A percentile compares a stretch with the other conserved stretches of the same genome.
Evolutionary conservation across 2,329 filamentous ascomycete genomes (phyloP).

Genomic region (Kalmusia sp.): DNA sequence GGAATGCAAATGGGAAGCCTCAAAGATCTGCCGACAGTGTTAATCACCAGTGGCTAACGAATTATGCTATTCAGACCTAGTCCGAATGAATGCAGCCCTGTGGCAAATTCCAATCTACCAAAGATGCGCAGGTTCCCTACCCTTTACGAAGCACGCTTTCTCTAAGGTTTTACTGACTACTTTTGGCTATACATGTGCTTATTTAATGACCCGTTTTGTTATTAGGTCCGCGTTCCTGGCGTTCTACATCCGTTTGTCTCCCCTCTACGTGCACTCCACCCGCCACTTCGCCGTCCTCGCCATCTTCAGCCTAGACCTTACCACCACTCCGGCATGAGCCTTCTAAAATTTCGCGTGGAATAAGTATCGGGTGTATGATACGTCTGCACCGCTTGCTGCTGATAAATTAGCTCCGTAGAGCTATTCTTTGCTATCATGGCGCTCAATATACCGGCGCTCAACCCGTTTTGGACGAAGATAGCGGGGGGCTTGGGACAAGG

Average conservation of each 20-base stretch:
- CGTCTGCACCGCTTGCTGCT: background rate
- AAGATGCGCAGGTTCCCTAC: background rate
- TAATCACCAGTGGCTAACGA: background rate
- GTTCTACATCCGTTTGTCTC: background rate
- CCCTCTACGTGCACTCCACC: background rate
- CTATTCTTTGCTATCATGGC: conserved; percentile 1
- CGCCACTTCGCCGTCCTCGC: background rate
- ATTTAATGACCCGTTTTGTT: background rate
- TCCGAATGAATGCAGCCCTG: background rate
- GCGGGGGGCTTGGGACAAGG: background rate
- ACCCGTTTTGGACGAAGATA: background rate
- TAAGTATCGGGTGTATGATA: background rate
- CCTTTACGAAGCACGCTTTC: background rate
- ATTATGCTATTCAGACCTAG: background rate
- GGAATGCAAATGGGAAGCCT: background rate
- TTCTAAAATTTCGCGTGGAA: conserved; percentile 5
- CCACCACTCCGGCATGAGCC: background rate
- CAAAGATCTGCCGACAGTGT: background rate
- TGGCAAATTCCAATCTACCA: background rate
- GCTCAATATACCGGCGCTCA: conserved; percentile 1
- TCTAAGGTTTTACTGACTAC: background rate
- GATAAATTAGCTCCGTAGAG: background rate
- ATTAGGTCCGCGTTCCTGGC: background rate
- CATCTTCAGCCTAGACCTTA: background rate
- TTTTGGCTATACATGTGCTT: background rate